Conservation (phyloP, 2,329 filamentous ascomycete species). For the Sodiomyces alkalinus region DNA sequence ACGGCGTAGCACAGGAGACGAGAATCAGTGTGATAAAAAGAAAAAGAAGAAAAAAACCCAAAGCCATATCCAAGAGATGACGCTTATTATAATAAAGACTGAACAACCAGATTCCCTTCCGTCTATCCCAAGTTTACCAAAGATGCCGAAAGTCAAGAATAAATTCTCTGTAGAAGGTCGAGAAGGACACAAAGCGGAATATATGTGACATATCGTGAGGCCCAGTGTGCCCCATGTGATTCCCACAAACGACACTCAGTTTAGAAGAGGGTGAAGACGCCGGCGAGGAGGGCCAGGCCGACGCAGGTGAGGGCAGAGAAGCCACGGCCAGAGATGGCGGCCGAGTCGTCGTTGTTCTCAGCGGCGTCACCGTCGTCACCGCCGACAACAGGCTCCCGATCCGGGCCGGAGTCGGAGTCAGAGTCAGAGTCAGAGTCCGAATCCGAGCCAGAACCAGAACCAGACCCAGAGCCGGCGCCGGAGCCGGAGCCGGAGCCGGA, state of each 20-base stretch:
- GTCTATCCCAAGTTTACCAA: too few relatives aligned
- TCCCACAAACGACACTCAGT: neutral
- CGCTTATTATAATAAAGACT: too few relatives aligned
- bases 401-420: neutral
- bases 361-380: slow-evolving; percentile 2
- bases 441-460: slow-evolving; percentile 5
- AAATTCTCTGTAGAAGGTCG: too few relatives aligned
- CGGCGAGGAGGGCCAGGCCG: slow-evolving; percentile 7
- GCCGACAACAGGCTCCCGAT: slow-evolving; percentile 1
- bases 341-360: slow-evolving; percentile 3
- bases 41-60: too few relatives aligned
- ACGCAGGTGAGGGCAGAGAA: slow-evolving; percentile 6
- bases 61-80: too few relatives aligned
- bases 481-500: slow-evolving; percentile 8
- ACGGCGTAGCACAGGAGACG: too few relatives aligned
- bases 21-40: too few relatives aligned
- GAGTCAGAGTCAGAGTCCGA: neutral
- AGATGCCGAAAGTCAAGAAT: too few relatives aligned
- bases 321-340: slow-evolving; percentile 3
- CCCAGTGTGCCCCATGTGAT: too few relatives aligned
- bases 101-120: too few relatives aligned
- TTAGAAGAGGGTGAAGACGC: slow-evolving; percentile 9
- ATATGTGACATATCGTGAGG: too few relatives aligned
- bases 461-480: slow-evolving; percentile 5
- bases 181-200: too few relatives aligned